phyloP scores from a whole-genome alignment of 768 basidiomycete species.

The Grammothele lineata region DNA sequence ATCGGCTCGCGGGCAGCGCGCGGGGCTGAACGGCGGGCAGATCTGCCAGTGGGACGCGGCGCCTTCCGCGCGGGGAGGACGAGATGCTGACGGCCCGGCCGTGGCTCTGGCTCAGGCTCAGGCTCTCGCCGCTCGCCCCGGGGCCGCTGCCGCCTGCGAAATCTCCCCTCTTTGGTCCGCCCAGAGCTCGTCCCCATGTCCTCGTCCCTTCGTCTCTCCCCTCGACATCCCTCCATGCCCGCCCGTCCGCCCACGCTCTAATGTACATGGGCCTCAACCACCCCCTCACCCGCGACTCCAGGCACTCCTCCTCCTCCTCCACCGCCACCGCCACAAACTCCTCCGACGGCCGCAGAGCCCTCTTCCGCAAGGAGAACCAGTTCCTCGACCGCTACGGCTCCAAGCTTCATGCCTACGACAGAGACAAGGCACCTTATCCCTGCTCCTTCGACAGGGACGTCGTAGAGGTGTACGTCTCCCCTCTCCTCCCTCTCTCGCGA shows the following conservation, averaged over 20 bases:
- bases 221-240: constrained; percentile 7
- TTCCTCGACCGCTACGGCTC: constrained; percentile 59
- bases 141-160: background rate
- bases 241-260: constrained; percentile 6
- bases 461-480: constrained; percentile 57
- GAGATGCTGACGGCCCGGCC: no score
- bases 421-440: constrained; percentile 79
- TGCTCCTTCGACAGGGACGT: constrained; percentile 64
- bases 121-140: no score
- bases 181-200: background rate
- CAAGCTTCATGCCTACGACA: constrained; percentile 62
- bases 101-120: no score
- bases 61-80: no score
- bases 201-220: constrained; percentile 3
- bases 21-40: no score
- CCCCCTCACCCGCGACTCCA: no score
- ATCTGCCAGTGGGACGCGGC: no score
- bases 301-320: constrained; percentile 7
- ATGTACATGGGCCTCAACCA: constrained; percentile 7
- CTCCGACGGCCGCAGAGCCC: constrained; percentile 4
- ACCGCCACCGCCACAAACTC: constrained; percentile 8
- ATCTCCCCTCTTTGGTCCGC: constrained; percentile 2
- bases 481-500: background rate
- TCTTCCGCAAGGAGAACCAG: constrained; percentile 45
- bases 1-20: no score